A percentile compares a stretch with the other conserved stretches of the same genome.
Conservation (phyloP, 2,329 filamentous ascomycete genomes). For the Acephala macrosclerotiorum region DNA sequence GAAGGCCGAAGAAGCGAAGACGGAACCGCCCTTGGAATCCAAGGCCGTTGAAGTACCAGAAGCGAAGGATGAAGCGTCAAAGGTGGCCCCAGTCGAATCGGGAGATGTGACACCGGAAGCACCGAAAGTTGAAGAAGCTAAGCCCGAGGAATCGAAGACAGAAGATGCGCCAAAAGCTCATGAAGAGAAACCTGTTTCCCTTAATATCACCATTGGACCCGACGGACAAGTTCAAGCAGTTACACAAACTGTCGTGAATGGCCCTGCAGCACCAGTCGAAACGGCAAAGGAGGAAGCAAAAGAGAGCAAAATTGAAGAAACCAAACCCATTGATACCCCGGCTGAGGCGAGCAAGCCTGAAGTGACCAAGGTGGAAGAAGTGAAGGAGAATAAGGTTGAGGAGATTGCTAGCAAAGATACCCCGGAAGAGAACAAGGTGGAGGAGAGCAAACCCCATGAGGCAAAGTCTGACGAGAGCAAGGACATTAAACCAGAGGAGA, state of each 20-base stretch:
- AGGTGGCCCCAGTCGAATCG: background rate
- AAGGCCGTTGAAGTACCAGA: background rate
- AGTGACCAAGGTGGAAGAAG: background rate
- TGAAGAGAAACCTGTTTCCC: slow-evolving; percentile 1
- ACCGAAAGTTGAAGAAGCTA: slow-evolving; percentile 7
- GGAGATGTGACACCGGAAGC: background rate
- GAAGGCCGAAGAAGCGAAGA: slow-evolving; percentile 7
- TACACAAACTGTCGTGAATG: slow-evolving; percentile 12
- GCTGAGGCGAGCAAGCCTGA: background rate
- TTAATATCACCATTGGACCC: slow-evolving; percentile 29
- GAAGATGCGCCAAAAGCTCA: background rate
- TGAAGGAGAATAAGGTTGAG: background rate
- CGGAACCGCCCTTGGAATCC: background rate
- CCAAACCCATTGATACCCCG: background rate
- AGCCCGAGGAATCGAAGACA: background rate
- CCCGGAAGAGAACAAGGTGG: background rate
- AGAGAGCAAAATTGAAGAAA: background rate
- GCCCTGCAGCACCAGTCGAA: background rate
- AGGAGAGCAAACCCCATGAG: background rate
- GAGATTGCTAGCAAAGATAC: background rate
- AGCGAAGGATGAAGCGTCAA: background rate
- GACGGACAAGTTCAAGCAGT: slow-evolving; percentile 28
- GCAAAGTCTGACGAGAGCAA: no score
- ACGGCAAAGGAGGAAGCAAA: background rate
- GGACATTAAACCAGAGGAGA: background rate